These are phyloP conservation scores for Paragyromitra xinjiangensis DNA, from an alignment of 495 filamentous ascomycete species.

Conservation along the genomic window DNA sequence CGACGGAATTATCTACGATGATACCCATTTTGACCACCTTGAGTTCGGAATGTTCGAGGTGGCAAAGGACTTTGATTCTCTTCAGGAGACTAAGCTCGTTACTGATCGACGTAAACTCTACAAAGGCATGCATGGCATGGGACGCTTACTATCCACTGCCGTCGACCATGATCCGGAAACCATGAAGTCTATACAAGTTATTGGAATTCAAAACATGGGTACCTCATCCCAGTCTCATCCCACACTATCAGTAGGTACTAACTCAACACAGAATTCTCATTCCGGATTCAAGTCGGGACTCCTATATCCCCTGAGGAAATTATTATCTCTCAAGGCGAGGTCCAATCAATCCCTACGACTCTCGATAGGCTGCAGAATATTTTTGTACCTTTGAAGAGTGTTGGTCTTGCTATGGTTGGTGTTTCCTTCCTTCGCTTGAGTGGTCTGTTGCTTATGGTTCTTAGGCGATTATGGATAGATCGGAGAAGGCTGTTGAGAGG, in stretches of 20 bases:
- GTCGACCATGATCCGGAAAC: constrained; percentile 3
- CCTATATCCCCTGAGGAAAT: constrained; percentile 9
- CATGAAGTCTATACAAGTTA: background rate
- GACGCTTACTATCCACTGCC: background rate
- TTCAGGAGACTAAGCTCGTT: constrained; percentile 7
- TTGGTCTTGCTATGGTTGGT: background rate
- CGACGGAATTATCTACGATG: constrained; percentile 5
- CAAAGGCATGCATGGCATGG: background rate
- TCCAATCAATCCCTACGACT: constrained; percentile 11
- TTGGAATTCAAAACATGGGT: constrained; percentile 18
- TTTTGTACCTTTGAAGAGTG: background rate
- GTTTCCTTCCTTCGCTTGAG: background rate
- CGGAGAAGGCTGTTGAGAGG: constrained; percentile 1
- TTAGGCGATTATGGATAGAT: background rate
- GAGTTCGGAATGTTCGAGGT: background rate
- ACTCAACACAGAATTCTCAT: background rate
- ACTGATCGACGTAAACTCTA: background rate
- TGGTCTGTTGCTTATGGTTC: background rate
- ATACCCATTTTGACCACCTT: background rate
- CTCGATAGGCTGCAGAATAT: background rate
- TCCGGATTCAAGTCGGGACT: background rate
- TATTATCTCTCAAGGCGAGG: constrained; percentile 1
- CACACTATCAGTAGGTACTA: background rate
- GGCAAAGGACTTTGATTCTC: constrained; percentile 2
- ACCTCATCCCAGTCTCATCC: background rate